Base-by-base conservation (phyloP, 2,329 filamentous ascomycete genomes). In the Aspergillus sp. region DNA sequence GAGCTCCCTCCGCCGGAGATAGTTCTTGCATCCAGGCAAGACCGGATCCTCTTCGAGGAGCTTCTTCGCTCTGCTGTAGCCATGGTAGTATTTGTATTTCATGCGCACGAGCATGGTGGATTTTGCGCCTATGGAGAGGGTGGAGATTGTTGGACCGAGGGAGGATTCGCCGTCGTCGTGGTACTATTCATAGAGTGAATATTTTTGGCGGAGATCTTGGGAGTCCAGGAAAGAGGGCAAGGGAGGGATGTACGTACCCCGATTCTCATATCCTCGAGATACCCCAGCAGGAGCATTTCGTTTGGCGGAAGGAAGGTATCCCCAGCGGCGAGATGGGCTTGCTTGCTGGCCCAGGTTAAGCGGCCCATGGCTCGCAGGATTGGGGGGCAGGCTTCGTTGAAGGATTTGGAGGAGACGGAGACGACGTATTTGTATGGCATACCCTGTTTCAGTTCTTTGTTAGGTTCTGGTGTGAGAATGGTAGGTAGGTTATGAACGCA, bases 341-440 rank as follows among this genome's bases (percentile, higher is more conserved):
- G 69, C 43, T 79, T 67, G 0, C 79, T 80, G 1, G 83, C 83
- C 84, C 84, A 87, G 45, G 80, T 82, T 21, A 87, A 69, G 8
- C 82, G 80, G 1, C 79, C 79, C 4, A 85, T 74, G 0, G 79
- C 78, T 10, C 73, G 69, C 12, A 76, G 76, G 9, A 87, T 77
- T 1, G 74, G 73, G 1, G 65, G 60, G 1, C 78, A 78, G 1
- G 81, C 78, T 28, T 76, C 73, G 9, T 67, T 67, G 55, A 84
- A 83, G 0, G 73, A 68, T 28, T 72, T 74, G 4, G 78, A 81
- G 17, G 76, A 72, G 5, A 82, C 81, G 1, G 78, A 76, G 5
- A 84, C 84, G 32, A 86, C 77, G 68, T 84, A 87, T 60, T 87
- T 86, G 69, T 87, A 87, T 0, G 83, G 84, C 79, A 85, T 83